phyloP scores from a whole-genome alignment of 2,329 filamentous ascomycete species.

The Lecanicillium sp. region DNA sequence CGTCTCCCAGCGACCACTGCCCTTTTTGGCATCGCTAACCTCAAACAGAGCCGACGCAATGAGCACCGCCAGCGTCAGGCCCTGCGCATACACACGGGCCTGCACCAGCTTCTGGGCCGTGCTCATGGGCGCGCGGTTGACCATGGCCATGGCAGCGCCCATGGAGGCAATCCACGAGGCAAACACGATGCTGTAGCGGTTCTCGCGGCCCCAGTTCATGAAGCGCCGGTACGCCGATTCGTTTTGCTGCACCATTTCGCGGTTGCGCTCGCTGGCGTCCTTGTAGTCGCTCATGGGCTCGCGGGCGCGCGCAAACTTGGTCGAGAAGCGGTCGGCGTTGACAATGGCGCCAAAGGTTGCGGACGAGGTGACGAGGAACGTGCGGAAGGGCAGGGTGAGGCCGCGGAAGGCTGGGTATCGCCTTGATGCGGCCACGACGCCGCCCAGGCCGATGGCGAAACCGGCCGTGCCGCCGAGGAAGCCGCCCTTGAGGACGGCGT shows the following conservation, averaged over 20 bases:
- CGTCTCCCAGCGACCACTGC: slow-evolving; percentile 75
- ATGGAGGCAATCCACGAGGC: slow-evolving; percentile 75
- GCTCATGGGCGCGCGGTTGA: slow-evolving; percentile 67
- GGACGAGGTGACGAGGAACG: slow-evolving; percentile 78
- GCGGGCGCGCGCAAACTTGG: slow-evolving; percentile 57
- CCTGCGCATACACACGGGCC: slow-evolving; percentile 90
- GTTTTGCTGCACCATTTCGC: slow-evolving; percentile 45
- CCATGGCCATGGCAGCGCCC: slow-evolving; percentile 63
- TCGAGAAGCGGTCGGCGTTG: slow-evolving; percentile 64
- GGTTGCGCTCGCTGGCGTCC: slow-evolving; percentile 50
- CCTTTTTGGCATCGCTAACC: slow-evolving; percentile 65
- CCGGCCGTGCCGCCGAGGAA: slow-evolving; percentile 63
- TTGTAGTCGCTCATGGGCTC: slow-evolving; percentile 62
- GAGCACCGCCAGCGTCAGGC: slow-evolving; percentile 75
- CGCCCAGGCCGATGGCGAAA: slow-evolving; percentile 55
- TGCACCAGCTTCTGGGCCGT: slow-evolving; percentile 85
- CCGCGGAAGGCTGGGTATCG: slow-evolving; percentile 71
- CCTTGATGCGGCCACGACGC: slow-evolving; percentile 57
- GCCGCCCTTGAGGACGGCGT: slow-evolving; percentile 71
- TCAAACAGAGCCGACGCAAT: slow-evolving; percentile 78
- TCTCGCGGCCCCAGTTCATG: slow-evolving; percentile 65
- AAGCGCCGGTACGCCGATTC: slow-evolving; percentile 51
- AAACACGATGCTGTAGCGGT: slow-evolving; percentile 83
- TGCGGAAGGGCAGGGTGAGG: slow-evolving; percentile 81
- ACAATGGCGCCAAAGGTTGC: slow-evolving; percentile 85